These are phyloP conservation scores for Macroventuria anomochaeta DNA, from an alignment of 2,329 filamentous ascomycete genomes.

Conservation along the genomic window DNA sequence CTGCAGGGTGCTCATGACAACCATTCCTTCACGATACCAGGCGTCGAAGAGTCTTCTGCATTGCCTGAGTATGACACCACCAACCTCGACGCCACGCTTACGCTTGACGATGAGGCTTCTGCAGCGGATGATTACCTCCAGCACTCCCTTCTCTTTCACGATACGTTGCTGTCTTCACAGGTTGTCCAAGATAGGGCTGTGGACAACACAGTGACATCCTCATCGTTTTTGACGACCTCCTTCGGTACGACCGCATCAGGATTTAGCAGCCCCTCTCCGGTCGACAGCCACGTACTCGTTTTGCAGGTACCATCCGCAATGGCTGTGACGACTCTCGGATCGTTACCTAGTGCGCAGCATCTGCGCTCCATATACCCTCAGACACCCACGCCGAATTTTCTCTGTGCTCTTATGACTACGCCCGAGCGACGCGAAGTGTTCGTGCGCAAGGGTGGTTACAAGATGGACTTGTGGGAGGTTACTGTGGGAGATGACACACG, in stretches of 20 bases:
- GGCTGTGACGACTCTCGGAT: constrained; percentile 68
- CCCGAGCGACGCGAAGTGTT: constrained; percentile 70
- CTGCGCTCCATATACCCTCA: constrained; percentile 74
- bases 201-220: constrained; percentile 42
- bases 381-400: constrained; percentile 80
- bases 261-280: constrained; percentile 32
- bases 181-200: constrained; percentile 27
- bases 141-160: constrained; percentile 75
- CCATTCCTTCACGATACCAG: constrained; percentile 27
- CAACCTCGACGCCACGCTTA: constrained; percentile 35
- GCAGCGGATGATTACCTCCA: constrained; percentile 67
- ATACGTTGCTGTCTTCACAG: constrained; percentile 69
- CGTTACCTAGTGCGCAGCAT: constrained; percentile 71
- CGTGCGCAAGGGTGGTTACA: constrained; percentile 67
- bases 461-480: constrained; percentile 49
- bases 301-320: constrained; percentile 29
- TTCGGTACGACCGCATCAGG: constrained; percentile 44
- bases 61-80: constrained; percentile 27
- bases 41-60: constrained; percentile 15
- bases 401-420: constrained; percentile 80
- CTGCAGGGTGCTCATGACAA: constrained; percentile 4
- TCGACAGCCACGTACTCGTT: constrained; percentile 8
- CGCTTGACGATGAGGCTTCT: constrained; percentile 22
- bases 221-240: constrained; percentile 46
- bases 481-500: constrained; percentile 81